Evolutionary conservation across 176 grass and related monocot genomes (phyloP), one percentile per base, ranked within the genome.

Genomic region (Rhynchospora breviuscula): DNA sequence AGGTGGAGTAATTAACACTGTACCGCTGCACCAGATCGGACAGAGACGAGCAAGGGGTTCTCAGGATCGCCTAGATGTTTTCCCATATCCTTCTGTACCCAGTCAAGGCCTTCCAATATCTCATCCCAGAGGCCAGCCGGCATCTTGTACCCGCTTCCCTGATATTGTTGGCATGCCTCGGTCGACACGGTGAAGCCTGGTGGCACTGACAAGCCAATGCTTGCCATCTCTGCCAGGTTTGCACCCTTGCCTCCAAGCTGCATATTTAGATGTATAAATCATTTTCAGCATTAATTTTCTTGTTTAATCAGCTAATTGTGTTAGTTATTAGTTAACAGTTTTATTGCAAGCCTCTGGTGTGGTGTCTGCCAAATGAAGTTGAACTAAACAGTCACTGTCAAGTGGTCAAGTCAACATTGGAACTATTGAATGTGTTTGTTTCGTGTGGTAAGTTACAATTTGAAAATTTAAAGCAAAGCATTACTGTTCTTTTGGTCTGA

Each of bases 211-310:
- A 96, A 82, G 12, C 97, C 97, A 79, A 99, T 99, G 89, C 91
- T 99, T 67, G 97, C 66, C 97, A 99, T 99, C 90, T 99, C 97
- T 56, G 97, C 97, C 65, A 99, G 62, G 91, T 99, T 99, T 35
- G 97, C 97, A 12, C 97, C 97, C 80, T 96, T 99, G 6, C 97
- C 97, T 1, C 97, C 97, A 31, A 99, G 66, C 96, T 98, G 44
- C 26, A 85, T 22, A 79, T 46, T 3, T 19, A 59, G 5, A 17
- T 5, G 58, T 3, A 21, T 35, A 59, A 22, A 59, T 13, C 10
- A 46, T 63, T 78, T n/a, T 63, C 35, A 57, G 44, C 10, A 67
- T 72, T 59, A 72, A 19, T 15, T 47, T 40, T 40, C 4, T 40
- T 40, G 17, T 1, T 71, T n/a, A 68, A 43, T 71, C 46, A 2